Evolutionary conservation across 495 filamentous ascomycete species (phyloP).

Genomic region (Neurospora tetraspora): DNA sequence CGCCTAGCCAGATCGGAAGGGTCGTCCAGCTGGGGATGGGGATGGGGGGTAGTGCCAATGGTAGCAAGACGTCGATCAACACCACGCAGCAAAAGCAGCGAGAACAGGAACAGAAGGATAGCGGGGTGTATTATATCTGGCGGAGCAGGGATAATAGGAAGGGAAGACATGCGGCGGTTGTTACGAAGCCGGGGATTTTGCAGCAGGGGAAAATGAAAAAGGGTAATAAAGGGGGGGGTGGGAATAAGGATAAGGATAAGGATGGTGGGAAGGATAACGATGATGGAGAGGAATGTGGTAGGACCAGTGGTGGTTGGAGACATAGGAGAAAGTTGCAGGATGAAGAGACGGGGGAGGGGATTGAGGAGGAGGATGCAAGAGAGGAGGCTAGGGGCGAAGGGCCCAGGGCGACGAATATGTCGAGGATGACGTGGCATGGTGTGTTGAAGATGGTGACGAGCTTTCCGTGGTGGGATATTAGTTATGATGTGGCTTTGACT

Average conservation of each 20-base stretch:
- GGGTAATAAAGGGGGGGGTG: neutral
- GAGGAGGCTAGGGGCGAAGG: constrained; percentile 19
- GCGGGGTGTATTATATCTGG: constrained; percentile 19
- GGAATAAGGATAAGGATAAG: neutral
- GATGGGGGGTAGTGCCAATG: neutral
- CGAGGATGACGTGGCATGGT: constrained; percentile 29
- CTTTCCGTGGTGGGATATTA: constrained; percentile 61
- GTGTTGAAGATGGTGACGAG: constrained; percentile 45
- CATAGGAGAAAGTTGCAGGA: neutral
- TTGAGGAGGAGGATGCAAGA: neutral
- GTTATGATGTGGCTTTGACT: constrained; percentile 52
- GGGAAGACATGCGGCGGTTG: constrained; percentile 47
- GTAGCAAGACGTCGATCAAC: neutral
- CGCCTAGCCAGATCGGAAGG: neutral
- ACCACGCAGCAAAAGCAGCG: neutral
- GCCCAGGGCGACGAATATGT: constrained; percentile 36
- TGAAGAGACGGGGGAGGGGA: neutral
- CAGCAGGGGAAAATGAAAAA: neutral
- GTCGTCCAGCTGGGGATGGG: neutral
- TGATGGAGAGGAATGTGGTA: neutral
- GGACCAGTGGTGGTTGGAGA: neutral
- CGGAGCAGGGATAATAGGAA: constrained; percentile 65
- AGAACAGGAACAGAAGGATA: neutral
- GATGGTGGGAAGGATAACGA: neutral
- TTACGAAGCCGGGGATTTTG: constrained; percentile 22